Percentiles rank a stretch among this genome's conserved stretches.
phyloP scores from a whole-genome alignment of 306 rosid genomes.

The Malus asiatica region DNA sequence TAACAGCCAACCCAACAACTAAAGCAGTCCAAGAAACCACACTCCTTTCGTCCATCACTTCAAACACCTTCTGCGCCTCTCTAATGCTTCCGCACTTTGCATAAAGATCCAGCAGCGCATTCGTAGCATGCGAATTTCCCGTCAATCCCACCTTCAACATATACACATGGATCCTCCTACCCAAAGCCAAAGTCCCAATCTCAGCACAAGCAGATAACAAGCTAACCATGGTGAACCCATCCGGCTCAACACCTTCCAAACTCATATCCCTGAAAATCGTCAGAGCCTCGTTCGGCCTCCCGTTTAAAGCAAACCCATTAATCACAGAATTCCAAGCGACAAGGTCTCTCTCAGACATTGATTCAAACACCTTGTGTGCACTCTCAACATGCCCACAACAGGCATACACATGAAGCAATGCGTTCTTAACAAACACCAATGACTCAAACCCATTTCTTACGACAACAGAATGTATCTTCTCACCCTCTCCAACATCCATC shows the following conservation, averaged over 20 bases:
- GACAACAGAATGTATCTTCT: conserved; percentile 24
- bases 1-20: conserved; percentile 40
- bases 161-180: conserved; percentile 30
- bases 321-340: conserved; percentile 50
- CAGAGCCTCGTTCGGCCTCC: conserved; percentile 39
- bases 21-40: conserved; percentile 40
- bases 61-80: conserved; percentile 28
- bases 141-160: conserved; percentile 30
- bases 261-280: conserved; percentile 27
- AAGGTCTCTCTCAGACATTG: conserved; percentile 33
- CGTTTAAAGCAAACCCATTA: conserved; percentile 35
- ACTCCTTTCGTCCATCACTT: conserved; percentile 22
- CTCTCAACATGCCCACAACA: conserved; percentile 23
- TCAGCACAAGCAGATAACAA: conserved; percentile 37
- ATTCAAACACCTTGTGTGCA: conserved; percentile 30
- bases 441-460: conserved; percentile 37
- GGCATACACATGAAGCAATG: conserved; percentile 31
- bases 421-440: conserved; percentile 32
- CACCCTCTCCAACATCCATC: conserved; percentile 19
- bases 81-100: conserved; percentile 34
- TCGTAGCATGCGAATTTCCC: conserved; percentile 19
- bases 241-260: conserved; percentile 25
- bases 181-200: conserved; percentile 41
- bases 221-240: conserved; percentile 47
- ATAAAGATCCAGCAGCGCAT: conserved; percentile 35